Evolutionary conservation across 805 yeast species (phyloP).

Genomic region (Starmerella asiatica): DNA sequence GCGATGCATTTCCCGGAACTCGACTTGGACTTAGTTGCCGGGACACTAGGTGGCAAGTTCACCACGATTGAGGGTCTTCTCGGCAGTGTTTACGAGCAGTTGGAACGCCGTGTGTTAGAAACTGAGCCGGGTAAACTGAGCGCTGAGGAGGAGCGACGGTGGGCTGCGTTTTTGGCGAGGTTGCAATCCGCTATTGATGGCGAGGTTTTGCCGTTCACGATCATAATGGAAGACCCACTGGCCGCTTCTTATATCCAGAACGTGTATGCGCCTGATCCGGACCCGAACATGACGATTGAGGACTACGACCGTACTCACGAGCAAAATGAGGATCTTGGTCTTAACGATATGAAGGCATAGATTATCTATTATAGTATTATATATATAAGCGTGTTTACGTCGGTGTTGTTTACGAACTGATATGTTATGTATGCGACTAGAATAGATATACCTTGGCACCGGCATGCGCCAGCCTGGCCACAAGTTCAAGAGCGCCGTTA

Average conservation of each 20-base stretch:
- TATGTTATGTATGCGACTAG: too few species aligned
- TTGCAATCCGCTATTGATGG: slow-evolving; percentile 74
- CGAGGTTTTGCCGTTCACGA: slow-evolving; percentile 57
- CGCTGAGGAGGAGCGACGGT: slow-evolving; percentile 55
- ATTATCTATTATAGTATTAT: too few species aligned
- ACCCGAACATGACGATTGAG: slow-evolving; percentile 87
- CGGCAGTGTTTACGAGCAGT: slow-evolving; percentile 78
- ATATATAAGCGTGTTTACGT: too few species aligned
- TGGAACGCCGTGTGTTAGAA: slow-evolving; percentile 69
- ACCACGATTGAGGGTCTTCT: slow-evolving; percentile 92
- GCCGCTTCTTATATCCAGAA: slow-evolving; percentile 94
- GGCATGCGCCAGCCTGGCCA: slow-evolving; percentile 19
- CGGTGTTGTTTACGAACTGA: too few species aligned
- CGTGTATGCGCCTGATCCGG: slow-evolving; percentile 96
- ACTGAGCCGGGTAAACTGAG: slow-evolving; percentile 90
- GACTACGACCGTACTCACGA: slow-evolving; percentile 80
- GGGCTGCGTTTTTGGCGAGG: slow-evolving; percentile 65
- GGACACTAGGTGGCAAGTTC: slow-evolving; percentile 95
- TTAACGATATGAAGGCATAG: slow-evolving; percentile 35
- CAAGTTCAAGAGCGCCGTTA: slow-evolving; percentile 23
- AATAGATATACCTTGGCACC: slow-evolving; percentile 43
- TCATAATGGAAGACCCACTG: slow-evolving; percentile 84
- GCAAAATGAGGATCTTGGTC: slow-evolving; percentile 86
- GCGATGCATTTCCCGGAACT: slow-evolving; percentile 76
- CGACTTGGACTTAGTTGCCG: slow-evolving; percentile 79